These are phyloP conservation scores for Spathaspora arborariae DNA, from an alignment of 805 yeast genomes.

Conservation along the genomic window DNA sequence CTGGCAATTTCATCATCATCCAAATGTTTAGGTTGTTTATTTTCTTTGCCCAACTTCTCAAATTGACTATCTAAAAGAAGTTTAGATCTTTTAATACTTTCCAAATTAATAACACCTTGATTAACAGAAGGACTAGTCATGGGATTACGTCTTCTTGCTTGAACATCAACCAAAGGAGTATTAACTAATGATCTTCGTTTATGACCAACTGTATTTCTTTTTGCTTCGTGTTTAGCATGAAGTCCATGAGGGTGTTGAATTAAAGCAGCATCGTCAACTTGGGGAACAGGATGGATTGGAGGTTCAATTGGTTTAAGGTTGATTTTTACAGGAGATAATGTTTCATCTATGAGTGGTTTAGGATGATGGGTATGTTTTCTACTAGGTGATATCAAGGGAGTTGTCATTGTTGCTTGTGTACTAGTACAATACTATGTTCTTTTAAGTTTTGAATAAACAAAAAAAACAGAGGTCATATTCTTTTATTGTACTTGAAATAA, in stretches of 20 bases:
- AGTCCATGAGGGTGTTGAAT: constrained; percentile 44
- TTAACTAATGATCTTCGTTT: constrained; percentile 6
- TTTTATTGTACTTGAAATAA: too few species aligned
- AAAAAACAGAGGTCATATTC: too few species aligned
- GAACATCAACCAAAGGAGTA: constrained; percentile 10
- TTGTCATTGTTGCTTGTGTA: constrained; percentile 9
- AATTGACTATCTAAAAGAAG: constrained; percentile 14
- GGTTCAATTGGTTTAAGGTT: constrained; percentile 3
- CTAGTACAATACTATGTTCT: too few species aligned
- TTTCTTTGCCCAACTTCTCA: constrained; percentile 11
- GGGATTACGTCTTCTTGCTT: constrained; percentile 7
- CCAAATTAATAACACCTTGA: constrained; percentile 10
- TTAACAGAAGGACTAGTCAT: constrained; percentile 15
- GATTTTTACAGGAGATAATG: constrained; percentile 18
- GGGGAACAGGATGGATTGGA: neutral
- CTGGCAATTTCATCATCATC: neutral
- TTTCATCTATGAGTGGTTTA: constrained; percentile 4
- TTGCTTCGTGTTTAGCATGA: constrained; percentile 30
- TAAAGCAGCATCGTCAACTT: constrained; percentile 5
- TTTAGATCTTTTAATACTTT: constrained; percentile 15
- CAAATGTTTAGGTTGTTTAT: constrained; percentile 11
- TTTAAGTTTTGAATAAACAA: too few species aligned
- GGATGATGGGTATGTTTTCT: neutral
- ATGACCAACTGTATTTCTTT: constrained; percentile 20
- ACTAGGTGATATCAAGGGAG: neutral